phyloP scores from a whole-genome alignment of 768 basidiomycete genomes.

The Strobilomyces echinocephalus region DNA sequence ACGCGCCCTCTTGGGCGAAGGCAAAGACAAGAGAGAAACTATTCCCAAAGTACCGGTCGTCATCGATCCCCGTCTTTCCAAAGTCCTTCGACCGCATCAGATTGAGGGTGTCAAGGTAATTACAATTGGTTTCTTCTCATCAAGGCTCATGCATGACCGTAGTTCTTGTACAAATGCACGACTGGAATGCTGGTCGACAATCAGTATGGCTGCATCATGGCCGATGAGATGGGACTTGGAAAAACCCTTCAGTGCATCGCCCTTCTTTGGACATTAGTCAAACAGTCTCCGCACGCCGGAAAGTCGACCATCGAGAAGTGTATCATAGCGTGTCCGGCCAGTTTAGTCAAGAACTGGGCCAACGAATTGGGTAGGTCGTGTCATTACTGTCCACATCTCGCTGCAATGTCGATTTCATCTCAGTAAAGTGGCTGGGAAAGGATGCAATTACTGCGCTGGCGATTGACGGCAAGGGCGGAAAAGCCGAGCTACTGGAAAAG shows the following conservation, averaged over 20 bases:
- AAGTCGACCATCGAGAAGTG: slow-evolving; percentile 93
- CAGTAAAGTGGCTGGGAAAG: slow-evolving; percentile 94
- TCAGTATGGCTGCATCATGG: slow-evolving; percentile 97
- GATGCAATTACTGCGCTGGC: slow-evolving; percentile 78
- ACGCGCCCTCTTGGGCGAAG: slow-evolving; percentile 69
- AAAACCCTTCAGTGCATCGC: slow-evolving; percentile 97
- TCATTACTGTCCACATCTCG: neutral
- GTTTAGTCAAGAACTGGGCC: slow-evolving; percentile 97
- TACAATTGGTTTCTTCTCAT: neutral
- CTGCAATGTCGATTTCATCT: neutral
- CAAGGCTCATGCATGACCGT: slow-evolving; percentile 3
- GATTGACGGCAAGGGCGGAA: slow-evolving; percentile 89
- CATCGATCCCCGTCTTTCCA: slow-evolving; percentile 83
- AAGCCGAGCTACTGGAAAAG: slow-evolving; percentile 69
- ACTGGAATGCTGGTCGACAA: slow-evolving; percentile 91
- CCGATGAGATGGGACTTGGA: slow-evolving; percentile 98
- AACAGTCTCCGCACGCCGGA: slow-evolving; percentile 86
- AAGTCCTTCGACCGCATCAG: slow-evolving; percentile 94
- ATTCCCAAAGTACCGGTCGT: slow-evolving; percentile 89
- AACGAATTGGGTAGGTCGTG: slow-evolving; percentile 76
- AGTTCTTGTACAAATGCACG: slow-evolving; percentile 95
- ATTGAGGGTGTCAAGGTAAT: slow-evolving; percentile 94
- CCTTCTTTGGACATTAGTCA: slow-evolving; percentile 90
- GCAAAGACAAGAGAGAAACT: slow-evolving; percentile 59
- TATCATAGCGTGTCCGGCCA: slow-evolving; percentile 95